Evolutionary conservation across 768 basidiomycete species (phyloP), one percentile per base, ranked within the genome.

Genomic region (Lyophyllum atratum): DNA sequence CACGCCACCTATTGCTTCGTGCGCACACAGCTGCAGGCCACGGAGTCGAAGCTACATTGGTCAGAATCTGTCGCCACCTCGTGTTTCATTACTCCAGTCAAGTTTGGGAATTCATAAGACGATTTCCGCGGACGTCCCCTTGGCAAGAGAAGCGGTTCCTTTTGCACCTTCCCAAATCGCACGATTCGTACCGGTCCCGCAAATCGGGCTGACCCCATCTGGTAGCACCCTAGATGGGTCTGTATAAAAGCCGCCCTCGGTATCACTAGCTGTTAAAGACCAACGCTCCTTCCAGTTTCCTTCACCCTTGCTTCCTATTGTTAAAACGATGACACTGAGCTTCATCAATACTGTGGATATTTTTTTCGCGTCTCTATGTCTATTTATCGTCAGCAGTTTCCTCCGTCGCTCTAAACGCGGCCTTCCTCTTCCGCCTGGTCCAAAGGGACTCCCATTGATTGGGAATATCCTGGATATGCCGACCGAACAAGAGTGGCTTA

Each of bases 401-500:
- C 63, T 71, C 57, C 66, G 58, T 51, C 52, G 55, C 34, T 54
- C 56, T 54, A 65, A 59, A 51, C 51, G 54, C 26, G 61, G 61
- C 37, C 55, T 59, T 33, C 65, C 76, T 8, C 73, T 83, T 15
- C 80, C 79, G 31, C 81, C 79, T 17, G 85, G 84, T 14, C 85
- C 85, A 0, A 76, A 69, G 51, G 79, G 79, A 42, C 69, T 85
- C 37, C 84, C 80, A 3, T 67, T 86, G 12, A 66, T 86, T 25
- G 85, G 85, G 14, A 85, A 82, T 59, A 62, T 81, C 11, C 68
- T 82, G 24, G 79, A 83, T 59, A 79, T 86, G 76, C 80, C 84
- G 28, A 64, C 68, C 14, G 73, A 75, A 31, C 71, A 76, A 59
- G 77, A 76, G 55, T 85, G 84, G 83, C 55, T 80, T 19, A 80